Base-by-base conservation (phyloP, 352 stramenopile genomes). In the Phytophthora sp. region DNA sequence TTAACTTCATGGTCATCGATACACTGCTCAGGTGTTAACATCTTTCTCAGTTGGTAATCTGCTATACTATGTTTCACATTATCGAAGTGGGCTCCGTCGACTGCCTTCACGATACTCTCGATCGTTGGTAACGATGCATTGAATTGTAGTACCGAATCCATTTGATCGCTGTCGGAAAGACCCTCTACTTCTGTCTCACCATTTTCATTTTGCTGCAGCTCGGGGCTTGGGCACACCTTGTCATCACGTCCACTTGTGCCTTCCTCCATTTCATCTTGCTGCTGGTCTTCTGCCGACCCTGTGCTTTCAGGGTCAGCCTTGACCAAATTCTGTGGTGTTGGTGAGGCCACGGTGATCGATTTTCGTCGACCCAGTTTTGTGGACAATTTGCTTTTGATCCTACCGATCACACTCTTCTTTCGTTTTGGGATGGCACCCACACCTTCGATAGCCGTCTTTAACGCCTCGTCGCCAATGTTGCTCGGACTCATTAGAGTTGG, bases 311-410 rank as follows among this genome's bases (percentile, higher is more conserved):
- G 53, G 37, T 78, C 62, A 3, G 8, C 48, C 49, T 44, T 59
- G 27, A 50, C 27, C 26, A 84, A 27, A 58, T 87, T 63, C 18
- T 76, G 62, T 24, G 79, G 62, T 7, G 69, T 71, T 13, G 71
- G 71, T 10, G 74, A 77, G 10, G 35, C 55, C 13, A 59, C 49
- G 15, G 50, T 17, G 11, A 48, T 54, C 7, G 66, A 76, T 28
- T 85, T 82, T 46, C 77, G 76, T 43, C 66, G 72, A 10, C 78
- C 68, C 4, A 92, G 58, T 26, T 81, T 89, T 13, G 42, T 75
- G 2, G 66, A 67, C 31, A 92, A 66, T 21, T 78, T 89, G 39
- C 77, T 91, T 63, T 88, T 91, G 71, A 92, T 77, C n/a, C 69
- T 63, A 11, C 79, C 77, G 63, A 92, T 80, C 21, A 91, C 54